These are phyloP conservation scores for Mycena citricolor DNA, from an alignment of 1,284 basidiomycete genomes.

Conservation along the genomic window DNA sequence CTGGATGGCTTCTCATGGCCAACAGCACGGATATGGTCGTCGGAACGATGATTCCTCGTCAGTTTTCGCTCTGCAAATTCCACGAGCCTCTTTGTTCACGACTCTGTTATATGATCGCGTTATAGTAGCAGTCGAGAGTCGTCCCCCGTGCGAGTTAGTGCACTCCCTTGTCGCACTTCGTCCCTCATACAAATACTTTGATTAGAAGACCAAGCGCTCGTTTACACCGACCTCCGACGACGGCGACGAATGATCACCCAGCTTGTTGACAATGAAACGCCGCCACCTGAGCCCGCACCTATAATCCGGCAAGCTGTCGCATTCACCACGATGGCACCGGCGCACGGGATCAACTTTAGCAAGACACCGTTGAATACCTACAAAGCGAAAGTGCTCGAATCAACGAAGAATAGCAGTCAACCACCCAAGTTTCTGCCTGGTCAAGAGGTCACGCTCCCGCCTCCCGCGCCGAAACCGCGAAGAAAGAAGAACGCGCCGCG, in stretches of 20 bases:
- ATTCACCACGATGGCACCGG: constrained; percentile 17
- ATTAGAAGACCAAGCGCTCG: constrained; percentile 42
- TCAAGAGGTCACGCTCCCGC: constrained; percentile 38
- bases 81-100: constrained; percentile 2
- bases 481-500: constrained; percentile 31
- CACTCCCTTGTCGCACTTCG: constrained; percentile 3
- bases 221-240: constrained; percentile 56
- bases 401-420: constrained; percentile 25
- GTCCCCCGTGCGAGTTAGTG: constrained; percentile 45
- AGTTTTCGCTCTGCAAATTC: constrained; percentile 7
- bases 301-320: constrained; percentile 40
- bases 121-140: constrained; percentile 56
- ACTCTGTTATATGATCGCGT: constrained; percentile 5
- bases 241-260: constrained; percentile 38
- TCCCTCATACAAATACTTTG: constrained; percentile 3
- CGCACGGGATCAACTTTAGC: no score
- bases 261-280: constrained; percentile 42
- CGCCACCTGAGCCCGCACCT: constrained; percentile 46
- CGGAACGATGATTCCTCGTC: constrained; percentile 34
- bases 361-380: no score
- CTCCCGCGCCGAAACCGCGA: constrained; percentile 17
- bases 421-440: constrained; percentile 48
- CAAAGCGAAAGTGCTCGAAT: no score
- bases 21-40: constrained; percentile 26
- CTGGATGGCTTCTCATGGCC: no score